phyloP scores from a whole-genome alignment of 192 early-diverging fungal species.

The Coemansia sp. region DNA sequence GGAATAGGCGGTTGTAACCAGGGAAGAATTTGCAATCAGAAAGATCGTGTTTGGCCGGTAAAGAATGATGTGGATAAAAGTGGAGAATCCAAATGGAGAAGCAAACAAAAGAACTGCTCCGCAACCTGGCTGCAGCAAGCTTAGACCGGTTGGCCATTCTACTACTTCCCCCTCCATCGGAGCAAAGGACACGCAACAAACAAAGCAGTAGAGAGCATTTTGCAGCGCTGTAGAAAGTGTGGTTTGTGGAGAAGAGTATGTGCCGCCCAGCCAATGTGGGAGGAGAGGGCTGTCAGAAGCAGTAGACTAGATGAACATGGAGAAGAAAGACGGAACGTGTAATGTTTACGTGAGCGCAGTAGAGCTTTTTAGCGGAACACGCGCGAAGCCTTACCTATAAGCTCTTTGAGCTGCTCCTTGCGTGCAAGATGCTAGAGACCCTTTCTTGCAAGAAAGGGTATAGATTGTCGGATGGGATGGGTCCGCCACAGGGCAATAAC shows the following conservation, averaged over 20 bases:
- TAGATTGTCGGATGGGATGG: background rate
- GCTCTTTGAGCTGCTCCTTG: background rate
- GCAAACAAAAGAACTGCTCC: background rate
- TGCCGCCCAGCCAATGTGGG: background rate
- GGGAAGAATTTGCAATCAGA: background rate
- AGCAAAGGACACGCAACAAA: background rate
- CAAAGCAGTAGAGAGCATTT: background rate
- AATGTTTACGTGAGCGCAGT: background rate
- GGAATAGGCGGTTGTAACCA: background rate
- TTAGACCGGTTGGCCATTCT: too few species aligned
- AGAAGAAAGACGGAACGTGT: background rate
- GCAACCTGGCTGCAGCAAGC: too few species aligned
- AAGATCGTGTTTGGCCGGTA: background rate
- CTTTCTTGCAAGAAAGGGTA: background rate
- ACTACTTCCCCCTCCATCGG: too few species aligned
- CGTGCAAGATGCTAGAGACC: background rate
- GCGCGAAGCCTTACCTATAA: background rate
- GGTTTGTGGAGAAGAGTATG: background rate
- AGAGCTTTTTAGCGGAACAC: background rate
- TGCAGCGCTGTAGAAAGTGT: background rate
- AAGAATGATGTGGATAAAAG: background rate
- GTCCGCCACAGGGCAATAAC: background rate
- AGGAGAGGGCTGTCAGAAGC: background rate
- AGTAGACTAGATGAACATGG: background rate
- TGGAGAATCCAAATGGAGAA: background rate